Conservation (phyloP, 2,329 filamentous ascomycete species). For the Epichloe coenophiala region DNA sequence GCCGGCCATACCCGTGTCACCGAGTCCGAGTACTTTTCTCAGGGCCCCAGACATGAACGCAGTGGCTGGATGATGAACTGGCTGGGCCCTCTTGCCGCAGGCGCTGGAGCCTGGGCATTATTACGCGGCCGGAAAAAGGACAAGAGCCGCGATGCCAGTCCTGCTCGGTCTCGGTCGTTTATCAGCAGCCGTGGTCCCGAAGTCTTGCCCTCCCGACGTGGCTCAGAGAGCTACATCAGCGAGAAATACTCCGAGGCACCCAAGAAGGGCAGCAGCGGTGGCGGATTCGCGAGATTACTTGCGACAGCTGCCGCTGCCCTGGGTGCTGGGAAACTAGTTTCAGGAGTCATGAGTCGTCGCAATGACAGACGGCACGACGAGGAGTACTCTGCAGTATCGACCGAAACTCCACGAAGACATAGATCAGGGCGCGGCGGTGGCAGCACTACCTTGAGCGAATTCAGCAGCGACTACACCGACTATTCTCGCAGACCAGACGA, state of each 20-base stretch:
- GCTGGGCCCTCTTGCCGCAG: conserved; percentile 40
- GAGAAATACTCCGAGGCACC: conserved; percentile 49
- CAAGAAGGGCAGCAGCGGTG: conserved; percentile 26
- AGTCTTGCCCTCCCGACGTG: conserved; percentile 36
- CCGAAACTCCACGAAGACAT: conserved; percentile 42
- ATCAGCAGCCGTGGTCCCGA: conserved; percentile 29
- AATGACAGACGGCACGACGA: conserved; percentile 35
- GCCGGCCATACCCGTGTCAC: conserved; percentile 25
- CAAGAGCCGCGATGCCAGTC: conserved; percentile 27
- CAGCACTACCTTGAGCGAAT: conserved; percentile 36
- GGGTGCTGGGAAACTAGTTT: conserved; percentile 49
- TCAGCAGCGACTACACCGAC: conserved; percentile 33
- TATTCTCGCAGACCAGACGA: conserved; percentile 14
- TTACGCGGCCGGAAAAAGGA: conserved; percentile 30
- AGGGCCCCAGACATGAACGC: conserved; percentile 19
- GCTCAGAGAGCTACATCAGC: conserved; percentile 45
- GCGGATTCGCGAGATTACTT: conserved; percentile 48
- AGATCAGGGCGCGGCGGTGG: conserved; percentile 21
- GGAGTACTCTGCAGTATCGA: conserved; percentile 49
- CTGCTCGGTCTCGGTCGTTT: conserved; percentile 24
- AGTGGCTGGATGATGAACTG: conserved; percentile 23
- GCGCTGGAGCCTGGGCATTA: conserved; percentile 34
- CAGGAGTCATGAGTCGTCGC: conserved; percentile 42
- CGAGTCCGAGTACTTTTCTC: conserved; percentile 27
- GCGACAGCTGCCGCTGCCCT: conserved; percentile 46